These are phyloP conservation scores for Dalbergia cultrata DNA, from an alignment of 306 rosid genomes.

Conservation along the genomic window DNA sequence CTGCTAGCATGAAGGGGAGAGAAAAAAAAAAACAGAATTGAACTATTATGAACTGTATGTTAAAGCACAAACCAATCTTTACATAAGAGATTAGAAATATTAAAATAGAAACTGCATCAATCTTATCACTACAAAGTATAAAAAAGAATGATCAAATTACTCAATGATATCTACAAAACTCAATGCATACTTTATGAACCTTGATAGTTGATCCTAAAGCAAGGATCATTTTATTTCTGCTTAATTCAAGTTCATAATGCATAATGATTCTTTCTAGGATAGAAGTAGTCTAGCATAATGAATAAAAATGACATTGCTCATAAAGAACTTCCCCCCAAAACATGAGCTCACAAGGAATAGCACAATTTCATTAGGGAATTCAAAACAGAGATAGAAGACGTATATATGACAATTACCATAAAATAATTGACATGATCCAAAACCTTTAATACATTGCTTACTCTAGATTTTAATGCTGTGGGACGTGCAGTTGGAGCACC, in stretches of 20 bases:
- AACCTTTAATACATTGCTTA: conserved; percentile 59
- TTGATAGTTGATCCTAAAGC: conserved; percentile 7
- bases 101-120: not conserved
- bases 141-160: conserved; percentile 18
- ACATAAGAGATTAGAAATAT: not conserved
- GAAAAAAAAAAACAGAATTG: not conserved
- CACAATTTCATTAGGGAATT: conserved; percentile 22
- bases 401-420: conserved; percentile 25
- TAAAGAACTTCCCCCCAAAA: conserved; percentile 7
- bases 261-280: not conserved
- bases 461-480: conserved; percentile 82
- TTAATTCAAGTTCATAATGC: conserved; percentile 29
- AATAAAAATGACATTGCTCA: conserved; percentile 27
- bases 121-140: conserved; percentile 5
- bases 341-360: conserved; percentile 11
- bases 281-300: conserved; percentile 11
- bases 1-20: conserved; percentile 23
- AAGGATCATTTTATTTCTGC: conserved; percentile 36
- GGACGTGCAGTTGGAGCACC: conserved; percentile 76
- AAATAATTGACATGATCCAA: conserved; percentile 4
- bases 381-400: conserved; percentile 36
- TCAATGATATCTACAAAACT: conserved; percentile 16
- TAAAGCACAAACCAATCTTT: not conserved
- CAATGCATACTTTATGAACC: not conserved
- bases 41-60: conserved; percentile 5